Evolutionary conservation across 305 asterid genomes (phyloP).

Genomic region (Solanum aculeatissimum): DNA sequence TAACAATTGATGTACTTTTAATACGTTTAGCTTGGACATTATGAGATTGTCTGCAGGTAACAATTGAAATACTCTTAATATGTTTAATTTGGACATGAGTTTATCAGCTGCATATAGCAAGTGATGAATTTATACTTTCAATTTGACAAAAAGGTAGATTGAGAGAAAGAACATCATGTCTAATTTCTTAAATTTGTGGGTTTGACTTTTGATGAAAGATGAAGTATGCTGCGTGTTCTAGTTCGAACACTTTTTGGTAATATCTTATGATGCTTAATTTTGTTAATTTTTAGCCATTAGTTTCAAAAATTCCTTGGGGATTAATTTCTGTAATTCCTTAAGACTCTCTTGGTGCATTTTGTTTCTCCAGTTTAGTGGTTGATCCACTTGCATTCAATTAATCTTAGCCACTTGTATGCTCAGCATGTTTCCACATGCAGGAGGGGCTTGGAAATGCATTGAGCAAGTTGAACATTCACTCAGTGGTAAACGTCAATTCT

Average conservation of each 20-base stretch:
- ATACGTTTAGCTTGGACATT: not conserved
- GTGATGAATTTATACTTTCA: not conserved
- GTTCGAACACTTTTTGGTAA: not conserved
- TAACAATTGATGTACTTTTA: not conserved
- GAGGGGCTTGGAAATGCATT: constrained; percentile 50
- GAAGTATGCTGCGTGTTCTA: not conserved
- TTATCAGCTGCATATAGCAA: not conserved
- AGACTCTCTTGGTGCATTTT: not conserved
- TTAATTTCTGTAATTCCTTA: not conserved
- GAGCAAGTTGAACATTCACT: constrained; percentile 40
- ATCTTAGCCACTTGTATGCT: not conserved
- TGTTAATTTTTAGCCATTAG: not conserved
- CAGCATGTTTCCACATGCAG: constrained; percentile 32
- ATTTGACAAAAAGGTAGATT: not conserved
- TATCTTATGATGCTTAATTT: not conserved
- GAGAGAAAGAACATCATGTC: not conserved
- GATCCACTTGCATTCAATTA: not conserved
- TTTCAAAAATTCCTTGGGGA: not conserved
- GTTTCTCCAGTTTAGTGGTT: not conserved
- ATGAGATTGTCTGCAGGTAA: not conserved
- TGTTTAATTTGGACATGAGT: not conserved
- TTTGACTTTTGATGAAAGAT: not conserved
- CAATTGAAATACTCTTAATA: not conserved
- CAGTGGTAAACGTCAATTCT: constrained; percentile 55
- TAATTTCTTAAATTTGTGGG: not conserved